Evolutionary conservation across 2,329 filamentous ascomycete genomes (phyloP).

Genomic region (Calonectria montana): DNA sequence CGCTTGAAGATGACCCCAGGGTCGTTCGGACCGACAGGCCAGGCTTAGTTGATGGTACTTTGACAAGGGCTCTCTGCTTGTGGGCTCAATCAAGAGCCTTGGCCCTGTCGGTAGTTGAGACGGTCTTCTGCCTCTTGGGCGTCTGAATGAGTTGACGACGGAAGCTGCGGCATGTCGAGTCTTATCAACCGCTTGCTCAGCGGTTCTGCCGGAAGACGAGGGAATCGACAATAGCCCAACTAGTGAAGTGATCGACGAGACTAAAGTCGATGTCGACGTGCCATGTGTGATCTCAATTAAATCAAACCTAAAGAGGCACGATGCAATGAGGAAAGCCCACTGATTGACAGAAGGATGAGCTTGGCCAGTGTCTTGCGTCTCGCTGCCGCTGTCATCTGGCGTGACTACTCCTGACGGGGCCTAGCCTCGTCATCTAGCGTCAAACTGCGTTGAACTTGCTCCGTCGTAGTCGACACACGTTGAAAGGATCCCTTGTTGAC

Average conservation of each 20-base stretch:
- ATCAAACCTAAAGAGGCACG: not conserved
- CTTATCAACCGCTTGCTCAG: not conserved
- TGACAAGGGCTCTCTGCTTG: not conserved
- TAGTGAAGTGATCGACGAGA: not conserved
- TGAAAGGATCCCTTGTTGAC: not conserved
- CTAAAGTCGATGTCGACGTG: not conserved
- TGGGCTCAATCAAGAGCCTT: not conserved
- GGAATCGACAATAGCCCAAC: not conserved
- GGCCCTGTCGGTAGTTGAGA: not conserved
- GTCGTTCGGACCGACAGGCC: not conserved
- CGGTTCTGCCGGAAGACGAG: not conserved
- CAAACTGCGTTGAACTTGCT: not conserved
- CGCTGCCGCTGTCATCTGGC: slow-evolving; percentile 4
- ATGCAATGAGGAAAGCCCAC: not conserved
- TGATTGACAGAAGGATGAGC: not conserved
- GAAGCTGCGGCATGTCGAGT: not conserved
- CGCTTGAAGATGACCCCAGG: not conserved
- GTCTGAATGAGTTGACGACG: not conserved
- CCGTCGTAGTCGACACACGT: not conserved
- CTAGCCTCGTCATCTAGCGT: not conserved
- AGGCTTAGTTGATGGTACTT: not conserved
- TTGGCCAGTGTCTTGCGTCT: not conserved
- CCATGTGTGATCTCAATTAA: not conserved
- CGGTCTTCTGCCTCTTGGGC: not conserved
- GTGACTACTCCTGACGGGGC: not conserved